Conservation (phyloP, 352 stramenopile species). For the Pythium grandisporangium region DNA sequence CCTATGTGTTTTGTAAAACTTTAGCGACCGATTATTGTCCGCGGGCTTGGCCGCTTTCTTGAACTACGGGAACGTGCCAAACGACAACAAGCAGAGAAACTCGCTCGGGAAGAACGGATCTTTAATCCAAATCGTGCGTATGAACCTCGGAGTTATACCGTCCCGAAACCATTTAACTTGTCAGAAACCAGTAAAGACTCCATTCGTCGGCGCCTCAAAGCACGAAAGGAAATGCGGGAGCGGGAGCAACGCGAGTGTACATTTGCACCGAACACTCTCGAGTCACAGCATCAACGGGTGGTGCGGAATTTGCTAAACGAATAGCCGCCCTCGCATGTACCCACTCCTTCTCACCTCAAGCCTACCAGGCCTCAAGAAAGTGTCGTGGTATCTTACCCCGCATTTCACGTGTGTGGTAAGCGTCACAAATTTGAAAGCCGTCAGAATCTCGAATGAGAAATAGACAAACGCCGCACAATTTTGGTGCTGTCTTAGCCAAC, state of each 20-base stretch:
- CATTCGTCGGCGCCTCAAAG: slow-evolving; percentile 28
- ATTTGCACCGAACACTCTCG: slow-evolving; percentile 44
- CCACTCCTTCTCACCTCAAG: no score
- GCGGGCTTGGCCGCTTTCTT: slow-evolving; percentile 67
- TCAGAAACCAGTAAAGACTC: slow-evolving; percentile 48
- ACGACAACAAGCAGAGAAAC: slow-evolving; percentile 49
- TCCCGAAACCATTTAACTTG: slow-evolving; percentile 68
- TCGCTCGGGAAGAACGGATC: slow-evolving; percentile 47
- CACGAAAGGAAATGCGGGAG: slow-evolving; percentile 34
- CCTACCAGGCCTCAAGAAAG: no score
- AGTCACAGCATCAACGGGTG: slow-evolving; percentile 37
- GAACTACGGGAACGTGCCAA: slow-evolving; percentile 66
- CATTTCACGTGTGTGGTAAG: no score
- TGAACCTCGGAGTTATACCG: slow-evolving; percentile 62
- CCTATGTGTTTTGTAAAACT: not conserved
- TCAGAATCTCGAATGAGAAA: no score
- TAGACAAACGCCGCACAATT: no score
- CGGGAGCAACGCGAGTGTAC: slow-evolving; percentile 55
- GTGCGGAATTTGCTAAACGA: slow-evolving; percentile 29
- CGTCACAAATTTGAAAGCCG: no score
- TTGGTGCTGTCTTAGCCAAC: no score
- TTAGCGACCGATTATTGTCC: slow-evolving; percentile 51
- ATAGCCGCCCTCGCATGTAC: no score
- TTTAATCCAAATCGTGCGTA: slow-evolving; percentile 49
- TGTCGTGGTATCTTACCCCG: no score